Percentiles rank a stretch among this genome's conserved stretches.
phyloP scores from a whole-genome alignment of 2,329 filamentous ascomycete genomes.

The Lasiodiplodia hormozganensis region DNA sequence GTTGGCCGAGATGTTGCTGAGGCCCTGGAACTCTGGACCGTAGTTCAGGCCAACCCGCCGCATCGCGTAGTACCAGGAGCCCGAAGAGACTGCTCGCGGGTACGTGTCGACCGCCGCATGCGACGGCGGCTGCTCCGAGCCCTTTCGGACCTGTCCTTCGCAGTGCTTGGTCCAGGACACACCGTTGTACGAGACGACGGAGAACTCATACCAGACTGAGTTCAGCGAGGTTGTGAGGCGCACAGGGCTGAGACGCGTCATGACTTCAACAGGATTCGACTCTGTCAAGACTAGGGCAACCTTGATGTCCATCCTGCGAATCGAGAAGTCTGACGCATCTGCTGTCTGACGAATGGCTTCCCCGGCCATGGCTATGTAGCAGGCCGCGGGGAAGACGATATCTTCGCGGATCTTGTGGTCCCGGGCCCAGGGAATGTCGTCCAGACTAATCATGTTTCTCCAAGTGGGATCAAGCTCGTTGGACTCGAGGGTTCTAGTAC shows the following conservation, averaged over 20 bases:
- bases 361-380: conserved; percentile 36
- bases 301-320: conserved; percentile 29
- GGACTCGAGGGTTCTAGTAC: conserved; percentile 35
- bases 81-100: background rate
- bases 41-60: background rate
- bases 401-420: conserved; percentile 46
- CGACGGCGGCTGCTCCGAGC: background rate
- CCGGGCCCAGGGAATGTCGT: conserved; percentile 51
- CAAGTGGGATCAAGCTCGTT: conserved; percentile 41
- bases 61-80: background rate
- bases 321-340: background rate
- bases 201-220: conserved; percentile 34
- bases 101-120: background rate
- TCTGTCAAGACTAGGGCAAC: conserved; percentile 30
- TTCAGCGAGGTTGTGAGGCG: conserved; percentile 32
- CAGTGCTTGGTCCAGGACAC: conserved; percentile 38
- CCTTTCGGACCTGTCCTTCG: conserved; percentile 30
- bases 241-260: conserved; percentile 30
- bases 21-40: conserved; percentile 6
- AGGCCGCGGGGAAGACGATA: conserved; percentile 10
- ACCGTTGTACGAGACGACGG: conserved; percentile 34
- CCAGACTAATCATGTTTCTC: conserved; percentile 42
- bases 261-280: conserved; percentile 26
- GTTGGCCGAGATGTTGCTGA: background rate
- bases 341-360: conserved; percentile 37